A percentile compares a stretch with the other conserved stretches of the same genome.
Conservation (phyloP, 148 eudicot species). For the Dysphania ambrosioides region DNA sequence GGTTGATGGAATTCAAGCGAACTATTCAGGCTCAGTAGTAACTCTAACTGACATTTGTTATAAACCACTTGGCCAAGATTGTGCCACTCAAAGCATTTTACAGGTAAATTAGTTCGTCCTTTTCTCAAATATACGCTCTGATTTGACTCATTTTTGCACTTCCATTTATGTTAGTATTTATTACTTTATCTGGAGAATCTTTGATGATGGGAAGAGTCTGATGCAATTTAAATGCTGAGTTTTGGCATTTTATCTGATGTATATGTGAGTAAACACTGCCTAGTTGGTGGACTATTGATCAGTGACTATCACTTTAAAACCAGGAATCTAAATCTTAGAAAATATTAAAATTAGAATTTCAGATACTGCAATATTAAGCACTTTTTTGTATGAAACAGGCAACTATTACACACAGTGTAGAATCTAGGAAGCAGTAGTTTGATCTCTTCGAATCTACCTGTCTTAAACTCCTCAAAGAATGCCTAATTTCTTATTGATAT, state of each 20-base stretch:
- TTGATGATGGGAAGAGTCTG: background rate
- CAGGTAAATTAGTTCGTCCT: conserved; percentile 48
- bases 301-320: background rate
- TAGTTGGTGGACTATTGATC: background rate
- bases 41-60: conserved; percentile 82
- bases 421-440: no score
- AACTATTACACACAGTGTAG: no score
- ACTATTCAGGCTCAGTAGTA: conserved; percentile 66
- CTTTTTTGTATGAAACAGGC: no score
- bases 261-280: background rate
- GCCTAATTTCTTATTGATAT: no score
- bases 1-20: conserved; percentile 90
- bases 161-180: background rate
- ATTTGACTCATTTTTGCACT: background rate
- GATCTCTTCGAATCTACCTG: no score
- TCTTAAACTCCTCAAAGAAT: no score
- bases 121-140: background rate
- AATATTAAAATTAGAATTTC: background rate
- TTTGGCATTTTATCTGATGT: background rate
- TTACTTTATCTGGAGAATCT: background rate
- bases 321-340: background rate
- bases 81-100: conserved; percentile 94
- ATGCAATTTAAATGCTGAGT: background rate
- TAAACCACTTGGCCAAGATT: conserved; percentile 97
- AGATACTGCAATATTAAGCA: no score